These are phyloP conservation scores for Schizothecium vesticola DNA, from an alignment of 495 filamentous ascomycete genomes.

Conservation along the genomic window DNA sequence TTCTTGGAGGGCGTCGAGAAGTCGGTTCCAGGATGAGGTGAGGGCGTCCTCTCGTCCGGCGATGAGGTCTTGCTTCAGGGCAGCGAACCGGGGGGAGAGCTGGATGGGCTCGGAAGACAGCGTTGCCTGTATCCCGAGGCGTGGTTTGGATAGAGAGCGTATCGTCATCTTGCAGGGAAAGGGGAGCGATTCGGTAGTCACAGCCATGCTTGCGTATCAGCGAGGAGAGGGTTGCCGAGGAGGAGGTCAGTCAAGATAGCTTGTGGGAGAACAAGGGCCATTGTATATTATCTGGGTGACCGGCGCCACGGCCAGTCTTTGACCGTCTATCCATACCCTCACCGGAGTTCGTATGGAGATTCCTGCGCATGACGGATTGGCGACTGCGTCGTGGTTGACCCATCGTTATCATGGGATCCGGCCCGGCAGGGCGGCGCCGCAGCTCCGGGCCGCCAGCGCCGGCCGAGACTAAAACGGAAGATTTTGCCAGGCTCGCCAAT, in stretches of 20 bases:
- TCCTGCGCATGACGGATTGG: background rate
- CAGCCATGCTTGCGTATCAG: background rate
- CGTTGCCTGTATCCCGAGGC: conserved; percentile 14
- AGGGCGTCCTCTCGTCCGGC: conserved; percentile 48
- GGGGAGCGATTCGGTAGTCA: background rate
- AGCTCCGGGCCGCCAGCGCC: conserved; percentile 24
- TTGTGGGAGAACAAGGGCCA: background rate
- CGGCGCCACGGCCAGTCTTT: background rate
- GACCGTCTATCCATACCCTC: background rate
- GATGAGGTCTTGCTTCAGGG: conserved; percentile 61
- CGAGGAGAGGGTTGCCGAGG: background rate
- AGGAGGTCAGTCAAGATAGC: background rate
- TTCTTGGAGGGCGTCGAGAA: conserved; percentile 51
- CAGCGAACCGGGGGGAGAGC: conserved; percentile 62
- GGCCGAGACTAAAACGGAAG: conserved; percentile 17
- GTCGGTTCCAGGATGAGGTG: conserved; percentile 57
- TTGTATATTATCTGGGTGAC: background rate
- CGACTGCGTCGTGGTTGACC: background rate
- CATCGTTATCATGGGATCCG: background rate
- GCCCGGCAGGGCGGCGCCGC: conserved; percentile 14
- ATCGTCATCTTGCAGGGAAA: background rate
- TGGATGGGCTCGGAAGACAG: conserved; percentile 39
- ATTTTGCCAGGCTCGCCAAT: conserved; percentile 25
- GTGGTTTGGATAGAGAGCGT: background rate
- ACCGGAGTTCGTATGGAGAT: background rate